phyloP scores from a whole-genome alignment of 1,284 basidiomycete genomes.

The Gomphus sp. region DNA sequence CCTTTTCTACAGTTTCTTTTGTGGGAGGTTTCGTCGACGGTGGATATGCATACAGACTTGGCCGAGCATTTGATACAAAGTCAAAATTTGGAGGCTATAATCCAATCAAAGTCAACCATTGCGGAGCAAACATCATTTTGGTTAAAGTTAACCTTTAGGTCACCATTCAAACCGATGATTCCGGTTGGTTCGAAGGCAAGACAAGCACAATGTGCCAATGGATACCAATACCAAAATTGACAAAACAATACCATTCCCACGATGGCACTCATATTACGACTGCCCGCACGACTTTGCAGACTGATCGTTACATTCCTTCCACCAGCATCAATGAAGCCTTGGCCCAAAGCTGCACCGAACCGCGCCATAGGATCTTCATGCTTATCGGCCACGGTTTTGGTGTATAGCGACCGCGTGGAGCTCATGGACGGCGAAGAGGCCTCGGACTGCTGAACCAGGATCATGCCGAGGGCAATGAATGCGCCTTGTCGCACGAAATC shows the following conservation, averaged over 20 bases:
- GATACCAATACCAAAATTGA: slow-evolving; percentile 99
- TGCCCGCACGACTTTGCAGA: slow-evolving; percentile 85
- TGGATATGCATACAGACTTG: slow-evolving; percentile 87
- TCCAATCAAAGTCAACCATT: slow-evolving; percentile 2
- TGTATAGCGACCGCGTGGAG: slow-evolving; percentile 72
- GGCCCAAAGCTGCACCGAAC: slow-evolving; percentile 89
- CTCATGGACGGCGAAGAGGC: slow-evolving; percentile 76
- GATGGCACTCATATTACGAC: slow-evolving; percentile 83
- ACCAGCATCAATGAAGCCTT: slow-evolving; percentile 94
- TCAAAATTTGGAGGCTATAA: slow-evolving; percentile 81
- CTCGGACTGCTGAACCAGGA: slow-evolving; percentile 92
- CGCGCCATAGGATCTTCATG: slow-evolving; percentile 97
- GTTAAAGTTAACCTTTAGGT: slow-evolving; percentile 56
- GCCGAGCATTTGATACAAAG: slow-evolving; percentile 78
- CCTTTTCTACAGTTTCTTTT: slow-evolving; percentile 84
- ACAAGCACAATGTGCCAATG: slow-evolving; percentile 87
- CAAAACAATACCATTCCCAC: slow-evolving; percentile 95
- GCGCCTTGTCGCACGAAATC: slow-evolving; percentile 98
- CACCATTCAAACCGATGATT: slow-evolving; percentile 81
- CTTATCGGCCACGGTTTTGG: slow-evolving; percentile 87
- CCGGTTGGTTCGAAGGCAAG: slow-evolving; percentile 91
- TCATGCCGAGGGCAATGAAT: slow-evolving; percentile 89
- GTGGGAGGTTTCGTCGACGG: slow-evolving; percentile 76
- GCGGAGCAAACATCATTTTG: background rate
- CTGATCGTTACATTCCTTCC: slow-evolving; percentile 93